Conservation (phyloP, 768 basidiomycete genomes). For the Crassisporium funariophilum region DNA sequence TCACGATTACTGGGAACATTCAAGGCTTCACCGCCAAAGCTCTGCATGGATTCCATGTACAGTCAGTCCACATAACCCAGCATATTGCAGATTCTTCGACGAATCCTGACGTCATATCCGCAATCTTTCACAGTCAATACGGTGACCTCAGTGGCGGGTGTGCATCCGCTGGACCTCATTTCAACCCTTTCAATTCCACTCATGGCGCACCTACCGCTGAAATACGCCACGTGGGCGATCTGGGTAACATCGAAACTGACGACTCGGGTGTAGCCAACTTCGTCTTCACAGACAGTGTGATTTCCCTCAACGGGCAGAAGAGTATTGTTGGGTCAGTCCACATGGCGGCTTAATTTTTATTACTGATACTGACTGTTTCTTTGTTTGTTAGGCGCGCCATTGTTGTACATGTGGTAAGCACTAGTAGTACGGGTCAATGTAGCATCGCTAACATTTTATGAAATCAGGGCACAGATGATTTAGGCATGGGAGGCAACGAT, state of each 20-base stretch:
- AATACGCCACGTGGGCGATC: slow-evolving; percentile 70
- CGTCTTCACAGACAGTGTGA: slow-evolving; percentile 54
- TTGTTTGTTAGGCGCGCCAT: slow-evolving; percentile 56
- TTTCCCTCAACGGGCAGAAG: slow-evolving; percentile 67
- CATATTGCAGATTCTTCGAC: too few species aligned
- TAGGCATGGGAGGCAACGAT: slow-evolving; percentile 67
- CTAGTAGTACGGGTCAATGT: too few species aligned
- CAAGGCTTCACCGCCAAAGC: slow-evolving; percentile 58
- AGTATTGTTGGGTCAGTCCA: slow-evolving; percentile 66
- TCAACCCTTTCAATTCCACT: slow-evolving; percentile 65
- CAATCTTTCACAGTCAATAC: slow-evolving; percentile 28
- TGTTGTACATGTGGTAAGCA: slow-evolving; percentile 63
- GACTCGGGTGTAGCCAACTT: slow-evolving; percentile 57
- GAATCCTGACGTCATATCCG: neutral
- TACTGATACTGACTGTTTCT: neutral
- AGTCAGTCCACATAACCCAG: too few species aligned
- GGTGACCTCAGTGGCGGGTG: slow-evolving; percentile 74
- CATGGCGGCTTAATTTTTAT: neutral
- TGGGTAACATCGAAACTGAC: slow-evolving; percentile 75
- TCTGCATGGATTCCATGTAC: slow-evolving; percentile 77
- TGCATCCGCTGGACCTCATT: slow-evolving; percentile 71
- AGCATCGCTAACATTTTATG: neutral
- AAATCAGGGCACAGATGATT: slow-evolving; percentile 55
- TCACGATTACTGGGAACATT: slow-evolving; percentile 65
- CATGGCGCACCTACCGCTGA: slow-evolving; percentile 65